These are phyloP conservation scores for Leccinum fibrillosum DNA, from an alignment of 768 basidiomycete species.

Conservation along the genomic window DNA sequence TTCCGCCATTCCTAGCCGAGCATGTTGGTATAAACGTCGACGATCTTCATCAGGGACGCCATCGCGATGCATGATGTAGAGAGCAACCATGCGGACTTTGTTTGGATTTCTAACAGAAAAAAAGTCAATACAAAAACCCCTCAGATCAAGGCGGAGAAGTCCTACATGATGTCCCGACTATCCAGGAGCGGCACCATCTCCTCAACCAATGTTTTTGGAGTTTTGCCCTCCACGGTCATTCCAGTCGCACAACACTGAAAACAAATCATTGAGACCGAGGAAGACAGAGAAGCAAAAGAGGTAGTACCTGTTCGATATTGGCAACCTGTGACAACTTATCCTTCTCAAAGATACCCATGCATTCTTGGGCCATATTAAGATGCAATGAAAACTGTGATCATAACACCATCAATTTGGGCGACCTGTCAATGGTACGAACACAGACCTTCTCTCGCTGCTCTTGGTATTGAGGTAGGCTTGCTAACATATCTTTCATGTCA, in stretches of 20 bases:
- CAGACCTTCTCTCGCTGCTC: conserved; percentile 90
- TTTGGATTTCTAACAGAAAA: conserved; percentile 63
- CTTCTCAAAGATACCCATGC: conserved; percentile 90
- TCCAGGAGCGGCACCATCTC: conserved; percentile 98
- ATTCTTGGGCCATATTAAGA: conserved; percentile 96
- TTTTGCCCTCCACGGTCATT: conserved; percentile 84
- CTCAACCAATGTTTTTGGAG: conserved; percentile 92
- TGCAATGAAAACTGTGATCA: conserved; percentile 88
- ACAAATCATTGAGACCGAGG: not conserved
- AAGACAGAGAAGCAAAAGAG: not conserved
- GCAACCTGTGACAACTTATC: conserved; percentile 81
- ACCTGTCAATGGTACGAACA: not conserved
- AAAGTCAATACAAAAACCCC: not conserved
- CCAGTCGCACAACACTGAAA: conserved; percentile 90
- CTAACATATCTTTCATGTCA: conserved; percentile 99
- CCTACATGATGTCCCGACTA: conserved; percentile 78
- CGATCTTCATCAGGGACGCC: conserved; percentile 99
- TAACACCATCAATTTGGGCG: not conserved
- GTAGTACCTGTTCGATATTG: conserved; percentile 80
- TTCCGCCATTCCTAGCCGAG: conserved; percentile 79
- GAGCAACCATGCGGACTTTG: conserved; percentile 94
- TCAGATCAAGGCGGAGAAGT: conserved; percentile 3
- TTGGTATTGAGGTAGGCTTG: conserved; percentile 89
- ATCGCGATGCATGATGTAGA: conserved; percentile 93
- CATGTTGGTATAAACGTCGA: conserved; percentile 92